Evolutionary conservation across 2,329 filamentous ascomycete species (phyloP), one percentile per base, ranked within the genome.

Genomic region (Colletotrichum brevisporum): DNA sequence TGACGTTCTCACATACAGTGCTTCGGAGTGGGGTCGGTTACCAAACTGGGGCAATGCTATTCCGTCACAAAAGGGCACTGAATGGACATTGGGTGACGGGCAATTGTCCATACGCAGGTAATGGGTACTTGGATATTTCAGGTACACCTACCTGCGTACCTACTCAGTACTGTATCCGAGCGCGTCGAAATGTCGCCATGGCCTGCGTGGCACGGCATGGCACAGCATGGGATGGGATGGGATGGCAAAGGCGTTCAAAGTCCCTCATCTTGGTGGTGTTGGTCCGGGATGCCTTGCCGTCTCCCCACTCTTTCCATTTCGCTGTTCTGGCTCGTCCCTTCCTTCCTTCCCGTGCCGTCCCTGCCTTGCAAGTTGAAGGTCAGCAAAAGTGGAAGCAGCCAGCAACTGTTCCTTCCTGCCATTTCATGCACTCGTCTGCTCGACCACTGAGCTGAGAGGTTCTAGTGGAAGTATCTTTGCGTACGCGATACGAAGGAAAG

Each of bases 331-430:
- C 48, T 59, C 63, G 63, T 53, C 55, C 63, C 57, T 43, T n/a
- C 41, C 41, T 43, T 43, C 41, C 41, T 62, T 67, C 64, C 63
- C 64, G 64, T 56, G 57, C 63, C 63, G 58, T 56, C 63, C 36
- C 47, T 63, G 18, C 39, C 50, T 50, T 21, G 27, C 21, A 24
- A 24, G 41, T 50, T 21, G 27, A 26, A 15, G 26, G 27, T 41
- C 39, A 43, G 31, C 31, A 10, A 36, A 36, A 36, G 31, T 36
- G 31, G 31, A 36, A 36, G 31, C 31, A 18, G 16, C 15, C 16
- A 55, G 10, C 26, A 36, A 41, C 13, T 47, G 31, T 36, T 36
- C 31, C 31, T 36, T 36, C 31, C 31, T 36, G 31, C 31, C 31
- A 36, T 36, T 36, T 36, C 31, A 16, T 43, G 12, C 5, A 43